A percentile compares a stretch with the other conserved stretches of the same genome.
These are phyloP conservation scores for Aphanomyces euteiches DNA, from an alignment of 352 stramenopile species.

Conservation along the genomic window DNA sequence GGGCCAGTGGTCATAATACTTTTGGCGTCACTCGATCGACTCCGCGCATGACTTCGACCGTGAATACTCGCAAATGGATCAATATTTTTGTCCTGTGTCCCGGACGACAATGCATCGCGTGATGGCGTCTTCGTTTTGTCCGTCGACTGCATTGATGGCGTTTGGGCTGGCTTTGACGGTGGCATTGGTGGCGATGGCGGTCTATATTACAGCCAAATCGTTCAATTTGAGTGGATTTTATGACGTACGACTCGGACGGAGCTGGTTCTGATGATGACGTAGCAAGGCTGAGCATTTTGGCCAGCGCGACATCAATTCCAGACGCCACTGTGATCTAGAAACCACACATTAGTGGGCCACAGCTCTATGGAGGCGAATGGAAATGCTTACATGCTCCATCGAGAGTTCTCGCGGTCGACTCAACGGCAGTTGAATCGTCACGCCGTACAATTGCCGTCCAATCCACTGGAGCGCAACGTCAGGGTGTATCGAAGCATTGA, in stretches of 20 bases:
- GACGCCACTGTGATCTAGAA: slow-evolving; percentile 45
- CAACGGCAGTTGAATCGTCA: slow-evolving; percentile 64
- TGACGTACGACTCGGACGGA: neutral
- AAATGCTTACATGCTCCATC: slow-evolving; percentile 42
- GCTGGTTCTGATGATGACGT: neutral
- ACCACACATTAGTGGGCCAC: neutral
- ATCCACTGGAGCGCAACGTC: slow-evolving; percentile 80
- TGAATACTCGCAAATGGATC: too few species aligned
- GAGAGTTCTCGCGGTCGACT: slow-evolving; percentile 55
- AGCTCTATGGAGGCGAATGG: neutral
- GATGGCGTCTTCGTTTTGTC: too few species aligned
- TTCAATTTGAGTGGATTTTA: too few species aligned
- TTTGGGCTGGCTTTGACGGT: too few species aligned
- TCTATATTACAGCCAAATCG: too few species aligned
- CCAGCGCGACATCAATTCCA: slow-evolving; percentile 60
- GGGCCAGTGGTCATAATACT: too few species aligned
- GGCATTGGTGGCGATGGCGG: too few species aligned
- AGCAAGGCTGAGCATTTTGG: slow-evolving; percentile 33
- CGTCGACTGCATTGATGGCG: too few species aligned
- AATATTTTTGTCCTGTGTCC: too few species aligned
- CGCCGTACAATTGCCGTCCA: slow-evolving; percentile 57
- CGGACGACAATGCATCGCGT: too few species aligned
- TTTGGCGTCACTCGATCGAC: too few species aligned
- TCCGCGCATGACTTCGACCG: too few species aligned
- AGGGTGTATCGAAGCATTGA: slow-evolving; percentile 46